Evolutionary conservation across 2,329 filamentous ascomycete genomes (phyloP).

Genomic region (Hymenoscyphus fraxineus): DNA sequence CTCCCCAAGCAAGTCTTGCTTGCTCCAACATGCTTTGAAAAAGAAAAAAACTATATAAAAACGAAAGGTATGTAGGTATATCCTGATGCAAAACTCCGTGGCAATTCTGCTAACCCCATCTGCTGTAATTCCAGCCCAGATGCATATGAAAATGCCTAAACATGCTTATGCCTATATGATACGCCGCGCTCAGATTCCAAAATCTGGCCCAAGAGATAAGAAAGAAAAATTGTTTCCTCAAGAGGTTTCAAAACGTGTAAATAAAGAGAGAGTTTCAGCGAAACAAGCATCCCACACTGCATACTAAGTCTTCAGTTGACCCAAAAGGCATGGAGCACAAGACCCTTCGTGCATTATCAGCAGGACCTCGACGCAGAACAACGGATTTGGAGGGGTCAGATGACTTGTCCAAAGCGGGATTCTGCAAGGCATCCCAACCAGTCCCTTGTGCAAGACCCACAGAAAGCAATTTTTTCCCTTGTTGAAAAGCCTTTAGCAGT

Average conservation of each 20-base stretch:
- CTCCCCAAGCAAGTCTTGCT: neutral
- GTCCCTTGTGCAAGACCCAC: neutral
- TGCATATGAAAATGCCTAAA: neutral
- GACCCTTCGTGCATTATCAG: neutral
- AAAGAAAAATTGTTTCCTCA: neutral
- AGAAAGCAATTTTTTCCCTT: neutral
- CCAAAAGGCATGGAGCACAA: neutral
- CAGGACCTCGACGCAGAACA: neutral
- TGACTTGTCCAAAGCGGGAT: neutral
- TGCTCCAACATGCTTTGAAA: neutral
- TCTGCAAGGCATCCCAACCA: neutral
- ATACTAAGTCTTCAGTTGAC: neutral
- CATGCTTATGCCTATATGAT: neutral
- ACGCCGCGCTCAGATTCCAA: neutral
- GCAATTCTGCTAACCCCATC: neutral
- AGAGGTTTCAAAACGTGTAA: neutral
- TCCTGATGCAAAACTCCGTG: neutral
- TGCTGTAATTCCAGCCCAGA: neutral
- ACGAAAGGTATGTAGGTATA: neutral
- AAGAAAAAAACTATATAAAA: neutral
- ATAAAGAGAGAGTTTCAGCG: slow-evolving; percentile 1
- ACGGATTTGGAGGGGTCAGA: neutral
- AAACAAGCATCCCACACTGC: neutral
- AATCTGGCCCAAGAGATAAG: neutral
- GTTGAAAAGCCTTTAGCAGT: neutral